Percentiles rank a stretch among this genome's conserved stretches.
Conservation (phyloP, 2,329 filamentous ascomycete species). For the Aspergillus costaricaensis region DNA sequence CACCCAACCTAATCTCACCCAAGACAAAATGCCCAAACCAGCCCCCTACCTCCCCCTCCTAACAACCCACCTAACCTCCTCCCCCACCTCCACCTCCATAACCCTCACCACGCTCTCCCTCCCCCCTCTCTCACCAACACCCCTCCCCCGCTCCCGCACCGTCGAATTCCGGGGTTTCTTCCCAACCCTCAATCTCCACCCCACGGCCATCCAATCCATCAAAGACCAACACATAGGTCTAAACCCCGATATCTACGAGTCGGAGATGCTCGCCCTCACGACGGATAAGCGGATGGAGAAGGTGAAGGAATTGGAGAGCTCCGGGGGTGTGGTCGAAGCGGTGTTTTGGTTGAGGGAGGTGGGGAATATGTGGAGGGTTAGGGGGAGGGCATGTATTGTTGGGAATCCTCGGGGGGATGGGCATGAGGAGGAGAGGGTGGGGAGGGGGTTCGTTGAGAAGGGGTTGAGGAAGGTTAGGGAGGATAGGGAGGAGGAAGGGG, state of each 20-base stretch:
- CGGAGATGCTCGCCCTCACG: constrained; percentile 78
- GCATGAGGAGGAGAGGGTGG: constrained; percentile 50
- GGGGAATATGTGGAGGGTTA: constrained; percentile 81
- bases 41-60: constrained; percentile 36
- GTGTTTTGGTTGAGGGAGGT: constrained; percentile 75
- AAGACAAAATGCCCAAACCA: constrained; percentile 16
- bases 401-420: constrained; percentile 45
- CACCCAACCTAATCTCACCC: too few relatives aligned
- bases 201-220: constrained; percentile 71
- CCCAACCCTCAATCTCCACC: constrained; percentile 64
- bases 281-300: constrained; percentile 90
- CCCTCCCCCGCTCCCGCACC: constrained; percentile 50
- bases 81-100: constrained; percentile 29
- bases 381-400: constrained; percentile 74
- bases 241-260: constrained; percentile 72
- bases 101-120: constrained; percentile 29
- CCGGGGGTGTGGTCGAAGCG: constrained; percentile 73
- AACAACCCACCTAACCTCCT: constrained; percentile 24
- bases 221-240: constrained; percentile 36
- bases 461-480: constrained; percentile 24
- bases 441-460: constrained; percentile 50
- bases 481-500: constrained; percentile 17
- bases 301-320: constrained; percentile 68
- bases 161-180: constrained; percentile 88
- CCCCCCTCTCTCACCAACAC: constrained; percentile 17